phyloP scores from a whole-genome alignment of 768 basidiomycete genomes.

The Pleurotus tuber-regium region DNA sequence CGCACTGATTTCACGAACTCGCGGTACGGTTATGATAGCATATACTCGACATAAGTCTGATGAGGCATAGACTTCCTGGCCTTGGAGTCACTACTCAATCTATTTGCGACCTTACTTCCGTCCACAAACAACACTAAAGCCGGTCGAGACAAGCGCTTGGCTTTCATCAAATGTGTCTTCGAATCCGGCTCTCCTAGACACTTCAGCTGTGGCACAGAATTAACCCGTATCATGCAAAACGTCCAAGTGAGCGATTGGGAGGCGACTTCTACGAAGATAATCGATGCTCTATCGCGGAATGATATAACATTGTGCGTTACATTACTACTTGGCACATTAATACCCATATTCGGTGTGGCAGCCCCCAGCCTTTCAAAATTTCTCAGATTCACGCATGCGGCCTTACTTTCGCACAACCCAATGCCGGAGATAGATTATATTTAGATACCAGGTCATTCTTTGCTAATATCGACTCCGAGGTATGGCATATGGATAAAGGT shows the following conservation, averaged over 20 bases:
- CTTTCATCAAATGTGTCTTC: constrained; percentile 55
- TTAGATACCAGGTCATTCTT: constrained; percentile 49
- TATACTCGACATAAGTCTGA: neutral
- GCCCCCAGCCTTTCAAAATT: constrained; percentile 60
- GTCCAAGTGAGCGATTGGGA: constrained; percentile 51
- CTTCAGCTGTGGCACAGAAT: constrained; percentile 33
- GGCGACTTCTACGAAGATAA: constrained; percentile 42
- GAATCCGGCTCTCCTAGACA: constrained; percentile 24
- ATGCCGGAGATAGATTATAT: constrained; percentile 44
- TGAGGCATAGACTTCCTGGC: constrained; percentile 46
- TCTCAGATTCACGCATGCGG: constrained; percentile 36
- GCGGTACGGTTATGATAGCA: constrained; percentile 31
- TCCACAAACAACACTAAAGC: constrained; percentile 24
- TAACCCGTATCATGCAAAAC: constrained; percentile 40
- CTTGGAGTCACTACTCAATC: constrained; percentile 52
- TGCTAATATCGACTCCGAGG: constrained; percentile 49
- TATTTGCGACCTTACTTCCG: constrained; percentile 57
- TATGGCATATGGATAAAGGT: too few species aligned
- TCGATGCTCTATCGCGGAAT: constrained; percentile 42
- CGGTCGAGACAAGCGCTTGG: constrained; percentile 33
- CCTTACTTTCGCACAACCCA: constrained; percentile 19
- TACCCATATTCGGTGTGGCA: constrained; percentile 19
- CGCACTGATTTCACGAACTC: constrained; percentile 41
- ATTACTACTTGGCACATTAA: constrained; percentile 1
- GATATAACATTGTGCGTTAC: constrained; percentile 47